These are phyloP conservation scores for Globisporangium nagaii DNA, from an alignment of 352 stramenopile genomes.

Conservation along the genomic window DNA sequence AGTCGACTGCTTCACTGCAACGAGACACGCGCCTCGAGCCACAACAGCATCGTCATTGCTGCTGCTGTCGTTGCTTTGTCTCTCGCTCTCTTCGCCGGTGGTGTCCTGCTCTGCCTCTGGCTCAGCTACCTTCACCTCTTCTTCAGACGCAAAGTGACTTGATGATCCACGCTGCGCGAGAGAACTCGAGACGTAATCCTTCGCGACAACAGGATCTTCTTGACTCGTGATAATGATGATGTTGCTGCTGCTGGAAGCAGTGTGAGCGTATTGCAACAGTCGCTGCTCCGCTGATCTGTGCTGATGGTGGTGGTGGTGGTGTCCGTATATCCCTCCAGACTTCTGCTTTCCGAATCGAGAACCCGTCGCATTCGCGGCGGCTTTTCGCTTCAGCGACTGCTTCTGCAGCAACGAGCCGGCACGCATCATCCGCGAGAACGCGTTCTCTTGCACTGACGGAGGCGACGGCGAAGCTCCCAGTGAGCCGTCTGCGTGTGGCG, in stretches of 20 bases:
- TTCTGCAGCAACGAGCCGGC: slow-evolving; percentile 53
- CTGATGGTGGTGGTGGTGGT: neutral
- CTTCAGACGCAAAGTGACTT: neutral
- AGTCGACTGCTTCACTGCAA: neutral
- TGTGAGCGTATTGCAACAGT: slow-evolving; percentile 20
- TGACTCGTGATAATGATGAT: neutral
- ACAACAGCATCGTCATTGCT: neutral
- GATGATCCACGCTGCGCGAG: neutral
- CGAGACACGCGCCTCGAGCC: neutral
- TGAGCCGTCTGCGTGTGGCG: slow-evolving; percentile 5
- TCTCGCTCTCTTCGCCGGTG: neutral
- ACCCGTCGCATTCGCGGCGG: slow-evolving; percentile 8
- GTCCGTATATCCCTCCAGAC: neutral
- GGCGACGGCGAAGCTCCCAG: neutral
- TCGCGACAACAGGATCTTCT: neutral
- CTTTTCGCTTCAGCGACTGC: slow-evolving; percentile 52
- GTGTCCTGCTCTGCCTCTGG: neutral
- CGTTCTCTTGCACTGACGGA: slow-evolving; percentile 46
- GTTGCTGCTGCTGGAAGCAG: neutral
- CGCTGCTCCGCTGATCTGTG: slow-evolving; percentile 1
- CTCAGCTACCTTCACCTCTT: neutral
- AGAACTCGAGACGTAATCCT: neutral
- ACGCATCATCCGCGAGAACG: slow-evolving; percentile 77
- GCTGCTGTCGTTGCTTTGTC: neutral
- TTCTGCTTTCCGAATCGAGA: slow-evolving; percentile 7